A percentile compares a stretch with the other conserved stretches of the same genome.
These are phyloP conservation scores for Tuber aestivum DNA, from an alignment of 495 filamentous ascomycete species.

Conservation along the genomic window DNA sequence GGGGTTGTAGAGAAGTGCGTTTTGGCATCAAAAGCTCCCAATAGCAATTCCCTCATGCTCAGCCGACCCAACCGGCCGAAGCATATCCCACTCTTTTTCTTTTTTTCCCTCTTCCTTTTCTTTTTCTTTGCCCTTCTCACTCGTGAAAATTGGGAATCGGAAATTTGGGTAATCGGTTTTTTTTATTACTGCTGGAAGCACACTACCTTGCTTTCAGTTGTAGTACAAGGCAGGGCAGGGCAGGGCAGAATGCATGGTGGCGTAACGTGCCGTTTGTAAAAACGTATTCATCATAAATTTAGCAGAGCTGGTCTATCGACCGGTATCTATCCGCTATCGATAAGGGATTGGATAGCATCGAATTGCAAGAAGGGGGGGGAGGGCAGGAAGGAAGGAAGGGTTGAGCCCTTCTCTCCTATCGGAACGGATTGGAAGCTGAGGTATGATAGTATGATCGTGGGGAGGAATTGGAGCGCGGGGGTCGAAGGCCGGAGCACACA, in stretches of 20 bases:
- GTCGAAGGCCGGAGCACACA: not conserved
- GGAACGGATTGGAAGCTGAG: conserved; percentile 2
- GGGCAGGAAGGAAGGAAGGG: not conserved
- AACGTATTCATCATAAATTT: conserved; percentile 3
- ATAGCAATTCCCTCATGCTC: conserved; percentile 4
- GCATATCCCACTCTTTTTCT: not conserved
- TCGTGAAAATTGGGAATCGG: not conserved
- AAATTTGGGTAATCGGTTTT: not conserved
- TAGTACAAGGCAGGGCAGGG: not conserved
- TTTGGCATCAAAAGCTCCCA: not conserved
- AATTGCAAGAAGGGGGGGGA: not conserved
- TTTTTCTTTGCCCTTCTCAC: not conserved
- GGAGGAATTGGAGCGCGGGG: not conserved
- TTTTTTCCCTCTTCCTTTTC: not conserved
- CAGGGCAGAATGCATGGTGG: not conserved
- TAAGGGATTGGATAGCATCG: not conserved
- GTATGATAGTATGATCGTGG: not conserved
- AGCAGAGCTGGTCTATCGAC: not conserved
- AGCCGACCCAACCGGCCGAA: not conserved
- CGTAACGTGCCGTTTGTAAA: not conserved
- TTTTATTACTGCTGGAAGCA: not conserved
- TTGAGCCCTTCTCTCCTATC: not conserved
- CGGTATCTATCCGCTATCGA: conserved; percentile 3
- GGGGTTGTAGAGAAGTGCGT: not conserved
- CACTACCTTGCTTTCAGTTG: not conserved